Base-by-base conservation (phyloP, 371 early-diverging fungal species). In the Apophysomyces trapeziformis region DNA sequence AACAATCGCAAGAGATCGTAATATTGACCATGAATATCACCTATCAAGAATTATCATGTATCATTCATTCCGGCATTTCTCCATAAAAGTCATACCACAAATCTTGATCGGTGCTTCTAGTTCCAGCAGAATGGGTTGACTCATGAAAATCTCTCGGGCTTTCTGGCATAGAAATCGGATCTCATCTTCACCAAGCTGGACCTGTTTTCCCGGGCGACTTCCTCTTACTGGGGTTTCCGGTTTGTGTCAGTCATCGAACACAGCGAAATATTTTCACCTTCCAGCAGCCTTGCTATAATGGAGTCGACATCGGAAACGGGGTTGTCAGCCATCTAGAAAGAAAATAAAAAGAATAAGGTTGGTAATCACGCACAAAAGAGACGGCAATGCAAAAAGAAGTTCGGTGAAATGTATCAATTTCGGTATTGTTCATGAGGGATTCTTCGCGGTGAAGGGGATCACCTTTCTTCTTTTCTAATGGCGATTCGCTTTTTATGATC, bases 41-140 rank as follows among this genome's bases (percentile, higher is more conserved):
- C 76, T 75, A 67, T 57, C 45, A 46, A 37, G 7, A 26, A 58
- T 26, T 32, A 13, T 37, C n/a, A 39, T 58, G 32, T 13, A 16
- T 43, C 7, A 18, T 16, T 41, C 44, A 18, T 18, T 61, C n/a
- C 38, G 47, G 36, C n/a, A 35, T 57, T 11, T 43, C 14, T 45
- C 16, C 32, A 26, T 45, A 18, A 69, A 41, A 41, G n/a, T 14
- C 59, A 73, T 72, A 85, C 92, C 86, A 78, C 93, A 93, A 64
- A 99, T 93, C 76, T 98, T 97, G 64, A 98, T 92, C 39, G 98
- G 97, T 18, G 98, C 94, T 59, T 93, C 91, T 60, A 99, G 83
- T 74, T 98, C 98, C 47, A 99, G 80, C 58, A 99, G 85, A 13
- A 93, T 90, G 14, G 97, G 96, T 78, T 99, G 98, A 65, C 85